Evolutionary conservation across 73 alveolate genomes (phyloP), one percentile per base, ranked within the genome.

Genomic region (Breviolum minutum): DNA sequence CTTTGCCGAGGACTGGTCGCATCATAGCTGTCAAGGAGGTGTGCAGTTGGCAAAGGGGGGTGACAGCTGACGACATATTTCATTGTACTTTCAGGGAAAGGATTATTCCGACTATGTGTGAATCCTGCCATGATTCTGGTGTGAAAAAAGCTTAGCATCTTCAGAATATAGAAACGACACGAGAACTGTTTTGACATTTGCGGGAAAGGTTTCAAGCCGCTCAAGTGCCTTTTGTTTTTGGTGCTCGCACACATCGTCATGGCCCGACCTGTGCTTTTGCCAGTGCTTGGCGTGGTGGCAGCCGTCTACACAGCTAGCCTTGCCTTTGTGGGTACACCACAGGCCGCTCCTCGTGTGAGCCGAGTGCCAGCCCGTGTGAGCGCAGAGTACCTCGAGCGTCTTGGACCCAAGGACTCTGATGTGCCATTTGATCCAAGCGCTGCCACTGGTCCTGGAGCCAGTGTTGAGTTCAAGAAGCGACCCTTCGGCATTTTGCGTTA

Each of bases 1-100:
- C 54, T 40, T 40, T 40, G 27, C 88, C 11, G 68, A 92, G 97
- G 90, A 92, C 97, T 48, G 97, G 97, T 61, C 97, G 97, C 60
- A 92, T 92, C 61, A 12, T 92, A 9, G 97, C 97, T 20, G 97
- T 92, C 81, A 92, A 92, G 22, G 97, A 92, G 87, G 97, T 54
- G 20, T 40, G 54, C 54, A 40, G 54, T 40, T 40, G 54, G 54
- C 54, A 40, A 40, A 40, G 54, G 0, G 54, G 54, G 54, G 54
- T 2, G 54, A 40, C 54, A 40, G 54, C 61, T 26, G 77, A 61
- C 10, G 77, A 1, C 94, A 5, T 29, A 30, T 22, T 17, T 22
- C 77, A 22, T 22, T 14, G 77, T 4, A 6, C 2, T 17, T 22
- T 14, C 3, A 68, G 77, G n/a, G 77, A 68, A 68, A 6, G 77